Percentiles rank a stretch among this genome's conserved stretches.
Conservation (phyloP, 257 asterid species). For the Knoxia roxburghii region DNA sequence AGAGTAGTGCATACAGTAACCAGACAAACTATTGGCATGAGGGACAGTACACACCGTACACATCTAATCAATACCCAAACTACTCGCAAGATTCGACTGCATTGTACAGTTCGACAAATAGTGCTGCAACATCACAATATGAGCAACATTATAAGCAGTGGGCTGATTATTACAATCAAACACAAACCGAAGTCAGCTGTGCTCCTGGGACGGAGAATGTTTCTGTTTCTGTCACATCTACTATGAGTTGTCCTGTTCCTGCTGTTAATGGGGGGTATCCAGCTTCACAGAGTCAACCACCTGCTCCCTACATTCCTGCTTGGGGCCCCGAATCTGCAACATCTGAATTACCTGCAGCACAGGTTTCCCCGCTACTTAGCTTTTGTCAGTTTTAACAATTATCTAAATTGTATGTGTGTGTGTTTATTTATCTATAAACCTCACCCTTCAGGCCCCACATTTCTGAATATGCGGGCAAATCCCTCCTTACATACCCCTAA, state of each 20-base stretch:
- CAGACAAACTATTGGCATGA: constrained; percentile 81
- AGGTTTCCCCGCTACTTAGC: constrained; percentile 39
- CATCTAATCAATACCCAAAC: constrained; percentile 71
- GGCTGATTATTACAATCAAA: constrained; percentile 84
- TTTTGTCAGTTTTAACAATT: background rate
- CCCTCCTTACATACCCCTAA: too few species aligned
- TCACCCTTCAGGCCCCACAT: too few species aligned
- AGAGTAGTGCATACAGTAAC: constrained; percentile 63
- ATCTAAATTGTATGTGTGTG: too few species aligned
- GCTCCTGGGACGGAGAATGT: constrained; percentile 99
- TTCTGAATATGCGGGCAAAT: too few species aligned
- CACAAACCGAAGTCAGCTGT: constrained; percentile 91
- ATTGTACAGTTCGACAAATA: constrained; percentile 60
- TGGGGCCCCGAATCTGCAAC: constrained; percentile 66
- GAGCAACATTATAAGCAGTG: constrained; percentile 80
- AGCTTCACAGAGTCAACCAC: constrained; percentile 49
- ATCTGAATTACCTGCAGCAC: constrained; percentile 47
- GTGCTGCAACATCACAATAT: constrained; percentile 59
- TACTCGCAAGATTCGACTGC: constrained; percentile 63
- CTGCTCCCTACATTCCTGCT: constrained; percentile 50
- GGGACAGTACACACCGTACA: constrained; percentile 67
- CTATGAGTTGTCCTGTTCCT: constrained; percentile 51
- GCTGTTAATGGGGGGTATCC: constrained; percentile 50
- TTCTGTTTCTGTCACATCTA: constrained; percentile 51
- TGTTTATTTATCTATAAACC: too few species aligned